Base-by-base conservation (phyloP, 768 basidiomycete species). In the Pisolithus albus region DNA sequence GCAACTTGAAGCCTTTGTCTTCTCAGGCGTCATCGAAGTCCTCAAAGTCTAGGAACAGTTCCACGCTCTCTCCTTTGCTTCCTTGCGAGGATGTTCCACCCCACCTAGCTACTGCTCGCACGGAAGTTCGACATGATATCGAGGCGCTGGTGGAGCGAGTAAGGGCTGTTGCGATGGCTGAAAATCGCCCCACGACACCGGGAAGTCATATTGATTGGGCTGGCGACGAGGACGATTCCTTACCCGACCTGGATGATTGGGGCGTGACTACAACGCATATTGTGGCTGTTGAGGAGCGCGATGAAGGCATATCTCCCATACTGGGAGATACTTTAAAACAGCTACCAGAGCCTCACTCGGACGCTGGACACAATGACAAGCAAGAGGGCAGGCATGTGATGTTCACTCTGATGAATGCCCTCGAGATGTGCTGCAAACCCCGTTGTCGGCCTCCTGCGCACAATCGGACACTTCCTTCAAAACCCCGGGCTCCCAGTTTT, bases 201-300 rank as follows among this genome's bases (percentile, higher is more conserved):
- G 84, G 83, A 32, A 86, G 82, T 52, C 88, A 91, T 56, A 85
- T 91, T 52, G 88, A 92, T 66, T 92, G 90, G 90, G 90, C 90
- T 39, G 85, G 84, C 34, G 88, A 91, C 57, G 89, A 92, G 51
- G 88, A 92, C 56, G 79, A 80, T 54, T 82, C 78, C 55, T 72
- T 92, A 2, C 89, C 90, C 5, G 87, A 89, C 66, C 74, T 92
- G 24, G 81, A 92, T 62, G 90, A 92, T 62, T 92, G 90, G 90
- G 88, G 84, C 18, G 78, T 89, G 42, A 74, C 74, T 18, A 73
- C 81, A 16, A 68, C 65, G 18, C 65, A 69, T 50, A 54, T 52
- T 28, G 41, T 39, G 5, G 42, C 44, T 13, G 50, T 67, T 57
- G 55, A 65, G 63, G 61, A 60, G 65, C 58, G 64, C 38, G 57